Evolutionary conservation across 345 rosid genomes (phyloP), one percentile per base, ranked within the genome.

Genomic region (Microthlaspi erraticum): DNA sequence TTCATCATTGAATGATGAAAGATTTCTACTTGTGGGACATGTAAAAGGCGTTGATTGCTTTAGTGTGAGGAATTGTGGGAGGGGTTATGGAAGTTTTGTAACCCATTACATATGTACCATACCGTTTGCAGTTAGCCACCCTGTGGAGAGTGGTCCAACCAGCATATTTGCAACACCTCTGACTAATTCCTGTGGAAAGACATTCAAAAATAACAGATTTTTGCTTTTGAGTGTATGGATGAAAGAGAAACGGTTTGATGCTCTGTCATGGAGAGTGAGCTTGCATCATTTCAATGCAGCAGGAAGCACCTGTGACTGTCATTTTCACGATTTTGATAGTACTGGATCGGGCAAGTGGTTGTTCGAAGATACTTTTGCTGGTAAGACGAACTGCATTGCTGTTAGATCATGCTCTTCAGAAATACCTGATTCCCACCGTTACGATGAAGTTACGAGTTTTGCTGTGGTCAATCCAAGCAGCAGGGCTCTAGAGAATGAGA

Each of bases 41-140:
- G 76, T 50, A 36, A 83, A 82, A 60, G 98, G 98, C 63, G 78
- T 93, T 49, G 97, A 93, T 81, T 88, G 89, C 82, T 88, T 90
- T 82, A 66, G 87, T n/a, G 84, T 93, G 66, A 81, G 80, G 71
- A 63, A 72, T 33, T 75, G 76, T 66, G 79, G 75, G 73, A 76
- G 36, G 58, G 82, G 63, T 58, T 75, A 56, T 56, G 77, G 66
- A 46, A 82, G 64, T 46, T 42, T 72, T 65, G 44, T 56, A 60
- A 84, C 87, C 72, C 87, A 79, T 63, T 82, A 66, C 74, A 50
- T 87, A 44, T 87, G 92, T 82, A 86, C 96, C 8, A 83, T 93
- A 78, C 92, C 98, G 38, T 77, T 83, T 62, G 76, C 66, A 10
- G 79, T 72, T 74, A 66, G 77, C 16, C 70, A 58, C 76, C 72